A percentile compares a stretch with the other conserved stretches of the same genome.
These are phyloP conservation scores for Cladosporium colombiae DNA, from an alignment of 2,329 filamentous ascomycete genomes.

Conservation along the genomic window DNA sequence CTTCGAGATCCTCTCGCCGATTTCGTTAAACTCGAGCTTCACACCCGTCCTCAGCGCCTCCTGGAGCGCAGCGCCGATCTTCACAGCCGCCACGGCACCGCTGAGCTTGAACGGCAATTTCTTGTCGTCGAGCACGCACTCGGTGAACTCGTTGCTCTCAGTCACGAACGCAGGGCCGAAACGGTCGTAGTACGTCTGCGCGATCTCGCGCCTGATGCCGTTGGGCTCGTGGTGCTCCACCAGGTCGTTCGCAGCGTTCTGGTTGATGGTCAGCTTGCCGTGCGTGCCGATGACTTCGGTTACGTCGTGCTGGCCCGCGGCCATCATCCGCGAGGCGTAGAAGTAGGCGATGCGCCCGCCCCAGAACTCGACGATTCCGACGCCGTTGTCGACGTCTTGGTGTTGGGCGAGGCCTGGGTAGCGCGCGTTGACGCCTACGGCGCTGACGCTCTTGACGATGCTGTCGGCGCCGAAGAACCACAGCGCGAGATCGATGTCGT, in stretches of 20 bases:
- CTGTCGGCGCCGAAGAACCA: conserved; percentile 43
- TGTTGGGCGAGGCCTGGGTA: conserved; percentile 42
- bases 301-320: conserved; percentile 46
- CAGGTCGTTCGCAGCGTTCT: conserved; percentile 34
- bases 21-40: conserved; percentile 52
- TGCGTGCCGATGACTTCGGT: conserved; percentile 47
- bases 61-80: conserved; percentile 54
- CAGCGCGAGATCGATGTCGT: conserved; percentile 49
- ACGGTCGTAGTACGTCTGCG: conserved; percentile 42
- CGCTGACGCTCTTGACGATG: conserved; percentile 38
- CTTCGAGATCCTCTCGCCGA: conserved; percentile 24
- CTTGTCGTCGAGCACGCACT: conserved; percentile 39
- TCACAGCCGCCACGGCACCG: conserved; percentile 39
- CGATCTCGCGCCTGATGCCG: conserved; percentile 42
- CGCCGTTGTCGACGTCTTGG: conserved; percentile 47
- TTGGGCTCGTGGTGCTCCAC: conserved; percentile 37
- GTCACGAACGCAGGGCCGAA: conserved; percentile 45
- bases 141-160: conserved; percentile 45
- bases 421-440: conserved; percentile 31
- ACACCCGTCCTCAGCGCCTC: conserved; percentile 56
- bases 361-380: conserved; percentile 49
- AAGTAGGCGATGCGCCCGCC: conserved; percentile 48
- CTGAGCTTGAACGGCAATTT: conserved; percentile 40
- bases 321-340: conserved; percentile 46
- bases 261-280: conserved; percentile 42